Evolutionary conservation across 768 basidiomycete species (phyloP).

Genomic region (Pholiota molesta): DNA sequence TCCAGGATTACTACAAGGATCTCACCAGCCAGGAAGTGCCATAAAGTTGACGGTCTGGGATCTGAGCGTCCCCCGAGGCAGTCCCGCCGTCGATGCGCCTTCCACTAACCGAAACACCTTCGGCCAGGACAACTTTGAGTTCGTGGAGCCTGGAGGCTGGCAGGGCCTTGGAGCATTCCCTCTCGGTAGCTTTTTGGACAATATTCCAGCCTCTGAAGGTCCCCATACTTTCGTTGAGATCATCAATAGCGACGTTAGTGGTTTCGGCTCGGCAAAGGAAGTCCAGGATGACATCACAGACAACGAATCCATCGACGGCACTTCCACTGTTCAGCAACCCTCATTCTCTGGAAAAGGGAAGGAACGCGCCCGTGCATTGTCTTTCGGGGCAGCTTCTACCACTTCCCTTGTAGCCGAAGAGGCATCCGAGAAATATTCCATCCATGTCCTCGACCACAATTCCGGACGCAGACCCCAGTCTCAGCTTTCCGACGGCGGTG

Average conservation of each 20-base stretch:
- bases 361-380: slow-evolving; percentile 37
- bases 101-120: slow-evolving; percentile 59
- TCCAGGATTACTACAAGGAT: slow-evolving; percentile 67
- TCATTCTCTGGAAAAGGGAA: slow-evolving; percentile 51
- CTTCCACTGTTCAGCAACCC: slow-evolving; percentile 32
- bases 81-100: slow-evolving; percentile 29
- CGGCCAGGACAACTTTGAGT: slow-evolving; percentile 44
- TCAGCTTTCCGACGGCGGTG: not conserved
- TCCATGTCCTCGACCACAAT: slow-evolving; percentile 57
- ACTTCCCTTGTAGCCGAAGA: slow-evolving; percentile 46
- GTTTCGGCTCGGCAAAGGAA: slow-evolving; percentile 25
- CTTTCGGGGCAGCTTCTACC: slow-evolving; percentile 37
- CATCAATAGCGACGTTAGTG: slow-evolving; percentile 41
- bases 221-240: slow-evolving; percentile 71
- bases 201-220: slow-evolving; percentile 31
- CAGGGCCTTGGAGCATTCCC: slow-evolving; percentile 48
- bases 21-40: slow-evolving; percentile 30
- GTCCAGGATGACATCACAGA: slow-evolving; percentile 24
- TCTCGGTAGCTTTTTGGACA: slow-evolving; percentile 43
- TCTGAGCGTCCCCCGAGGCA: slow-evolving; percentile 43
- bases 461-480: slow-evolving; percentile 13
- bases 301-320: slow-evolving; percentile 31
- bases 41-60: slow-evolving; percentile 71
- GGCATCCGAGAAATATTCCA: slow-evolving; percentile 55
- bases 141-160: slow-evolving; percentile 70